phyloP scores from a whole-genome alignment of 2,329 filamentous ascomycete genomes.

The Colletotrichum sojae region DNA sequence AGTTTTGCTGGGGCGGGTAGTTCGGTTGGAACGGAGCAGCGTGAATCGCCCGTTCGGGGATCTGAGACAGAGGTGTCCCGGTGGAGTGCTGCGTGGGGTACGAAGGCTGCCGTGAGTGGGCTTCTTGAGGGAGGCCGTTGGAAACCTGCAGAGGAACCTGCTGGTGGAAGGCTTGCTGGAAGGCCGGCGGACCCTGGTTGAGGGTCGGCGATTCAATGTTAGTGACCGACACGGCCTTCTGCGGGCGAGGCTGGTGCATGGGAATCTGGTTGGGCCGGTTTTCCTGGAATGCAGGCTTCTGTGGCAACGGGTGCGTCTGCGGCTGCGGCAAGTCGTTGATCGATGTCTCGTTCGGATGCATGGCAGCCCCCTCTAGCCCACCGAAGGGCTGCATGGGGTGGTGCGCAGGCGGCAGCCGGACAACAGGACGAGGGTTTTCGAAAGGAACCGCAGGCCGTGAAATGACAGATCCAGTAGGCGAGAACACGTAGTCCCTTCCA shows the following conservation, averaged over 20 bases:
- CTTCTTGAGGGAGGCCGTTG: constrained; percentile 69
- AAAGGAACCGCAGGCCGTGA: constrained; percentile 75
- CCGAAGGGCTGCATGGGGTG: constrained; percentile 45
- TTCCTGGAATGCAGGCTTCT: constrained; percentile 71
- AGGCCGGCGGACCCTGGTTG: constrained; percentile 78
- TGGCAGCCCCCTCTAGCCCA: constrained; percentile 27
- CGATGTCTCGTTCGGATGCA: constrained; percentile 51
- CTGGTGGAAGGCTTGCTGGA: constrained; percentile 93
- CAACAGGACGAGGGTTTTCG: constrained; percentile 79
- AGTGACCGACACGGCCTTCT: constrained; percentile 93
- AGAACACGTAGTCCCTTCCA: constrained; percentile 81
- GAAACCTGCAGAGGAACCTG: constrained; percentile 86
- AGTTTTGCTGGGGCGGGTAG: constrained; percentile 72
- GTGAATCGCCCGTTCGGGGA: constrained; percentile 92
- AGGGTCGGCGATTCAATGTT: constrained; percentile 88
- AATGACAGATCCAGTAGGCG: constrained; percentile 84
- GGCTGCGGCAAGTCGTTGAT: constrained; percentile 69
- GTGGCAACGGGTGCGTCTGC: constrained; percentile 71
- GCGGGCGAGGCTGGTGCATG: constrained; percentile 95
- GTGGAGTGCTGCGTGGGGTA: constrained; percentile 79
- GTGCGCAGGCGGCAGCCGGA: constrained; percentile 81
- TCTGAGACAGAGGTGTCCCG: constrained; percentile 89
- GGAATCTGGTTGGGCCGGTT: constrained; percentile 69
- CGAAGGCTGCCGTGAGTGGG: constrained; percentile 77
- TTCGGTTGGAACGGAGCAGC: constrained; percentile 90